These are phyloP conservation scores for Pseudogymnoascus sp. DNA, from an alignment of 2,329 filamentous ascomycete genomes.

Conservation along the genomic window DNA sequence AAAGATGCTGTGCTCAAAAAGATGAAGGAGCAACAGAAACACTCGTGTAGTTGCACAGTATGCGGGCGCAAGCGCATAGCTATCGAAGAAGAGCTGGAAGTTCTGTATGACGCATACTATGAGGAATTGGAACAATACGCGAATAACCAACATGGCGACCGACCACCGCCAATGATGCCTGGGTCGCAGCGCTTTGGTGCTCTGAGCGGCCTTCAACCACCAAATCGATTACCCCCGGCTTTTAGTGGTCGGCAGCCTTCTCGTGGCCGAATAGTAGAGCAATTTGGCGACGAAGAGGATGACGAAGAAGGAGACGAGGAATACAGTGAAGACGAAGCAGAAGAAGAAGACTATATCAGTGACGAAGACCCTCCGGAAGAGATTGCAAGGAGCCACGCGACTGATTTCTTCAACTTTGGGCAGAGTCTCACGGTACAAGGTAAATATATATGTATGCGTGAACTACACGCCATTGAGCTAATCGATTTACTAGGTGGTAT, in stretches of 20 bases:
- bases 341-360: constrained; percentile 59
- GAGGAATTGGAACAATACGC: constrained; percentile 96
- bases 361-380: constrained; percentile 51
- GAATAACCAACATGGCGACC: constrained; percentile 69
- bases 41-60: constrained; percentile 96
- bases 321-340: constrained; percentile 39
- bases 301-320: constrained; percentile 41
- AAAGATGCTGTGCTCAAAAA: constrained; percentile 97
- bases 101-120: constrained; percentile 97
- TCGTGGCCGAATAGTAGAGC: constrained; percentile 64
- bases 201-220: constrained; percentile 45
- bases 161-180: constrained; percentile 60
- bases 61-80: constrained; percentile 93
- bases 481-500: constrained; percentile 67
- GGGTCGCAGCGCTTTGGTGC: constrained; percentile 56
- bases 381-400: constrained; percentile 57
- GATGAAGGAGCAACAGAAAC: constrained; percentile 99
- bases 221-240: constrained; percentile 49
- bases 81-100: constrained; percentile 96
- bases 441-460: constrained; percentile 13
- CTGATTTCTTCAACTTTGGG: constrained; percentile 95
- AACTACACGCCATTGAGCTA: constrained; percentile 9
- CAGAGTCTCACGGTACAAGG: constrained; percentile 92
- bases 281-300: constrained; percentile 40
- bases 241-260: constrained; percentile 62